phyloP scores from a whole-genome alignment of 768 basidiomycete species.

The Dioszegia crocea region DNA sequence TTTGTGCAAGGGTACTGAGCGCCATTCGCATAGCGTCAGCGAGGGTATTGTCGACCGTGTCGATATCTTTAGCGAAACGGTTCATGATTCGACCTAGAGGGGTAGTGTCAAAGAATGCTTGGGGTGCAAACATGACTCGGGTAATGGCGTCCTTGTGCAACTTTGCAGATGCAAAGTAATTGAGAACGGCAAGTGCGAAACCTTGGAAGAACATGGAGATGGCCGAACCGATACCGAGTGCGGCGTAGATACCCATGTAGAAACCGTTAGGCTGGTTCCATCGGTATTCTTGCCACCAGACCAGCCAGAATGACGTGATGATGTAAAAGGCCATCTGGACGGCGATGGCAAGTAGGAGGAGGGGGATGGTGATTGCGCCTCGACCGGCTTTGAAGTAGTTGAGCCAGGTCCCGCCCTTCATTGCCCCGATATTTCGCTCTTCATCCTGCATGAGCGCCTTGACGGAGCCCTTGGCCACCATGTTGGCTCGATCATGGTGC shows the following conservation, averaged over 20 bases:
- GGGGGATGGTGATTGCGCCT: slow-evolving; percentile 62
- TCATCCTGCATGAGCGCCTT: slow-evolving; percentile 69
- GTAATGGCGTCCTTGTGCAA: slow-evolving; percentile 55
- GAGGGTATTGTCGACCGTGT: slow-evolving; percentile 48
- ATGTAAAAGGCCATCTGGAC: slow-evolving; percentile 68
- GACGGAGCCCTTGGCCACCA: slow-evolving; percentile 48
- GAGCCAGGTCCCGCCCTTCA: slow-evolving; percentile 54
- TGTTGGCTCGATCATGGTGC: slow-evolving; percentile 50
- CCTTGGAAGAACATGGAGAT: slow-evolving; percentile 67
- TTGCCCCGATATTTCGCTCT: slow-evolving; percentile 73
- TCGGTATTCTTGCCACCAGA: slow-evolving; percentile 75
- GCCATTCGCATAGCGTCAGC: slow-evolving; percentile 51
- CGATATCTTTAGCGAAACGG: slow-evolving; percentile 48
- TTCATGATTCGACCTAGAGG: slow-evolving; percentile 51
- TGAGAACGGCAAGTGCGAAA: slow-evolving; percentile 58
- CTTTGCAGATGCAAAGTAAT: slow-evolving; percentile 69
- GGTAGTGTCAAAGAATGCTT: slow-evolving; percentile 78
- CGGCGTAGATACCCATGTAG: slow-evolving; percentile 78
- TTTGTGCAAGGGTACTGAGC: slow-evolving; percentile 59
- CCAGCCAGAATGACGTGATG: slow-evolving; percentile 62
- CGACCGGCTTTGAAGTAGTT: slow-evolving; percentile 67
- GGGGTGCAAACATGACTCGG: slow-evolving; percentile 72
- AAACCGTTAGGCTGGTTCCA: slow-evolving; percentile 37
- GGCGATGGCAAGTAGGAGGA: slow-evolving; percentile 60
- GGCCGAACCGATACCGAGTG: slow-evolving; percentile 67